Conservation (phyloP, 306 rosid species). For the Neltuma alba region DNA sequence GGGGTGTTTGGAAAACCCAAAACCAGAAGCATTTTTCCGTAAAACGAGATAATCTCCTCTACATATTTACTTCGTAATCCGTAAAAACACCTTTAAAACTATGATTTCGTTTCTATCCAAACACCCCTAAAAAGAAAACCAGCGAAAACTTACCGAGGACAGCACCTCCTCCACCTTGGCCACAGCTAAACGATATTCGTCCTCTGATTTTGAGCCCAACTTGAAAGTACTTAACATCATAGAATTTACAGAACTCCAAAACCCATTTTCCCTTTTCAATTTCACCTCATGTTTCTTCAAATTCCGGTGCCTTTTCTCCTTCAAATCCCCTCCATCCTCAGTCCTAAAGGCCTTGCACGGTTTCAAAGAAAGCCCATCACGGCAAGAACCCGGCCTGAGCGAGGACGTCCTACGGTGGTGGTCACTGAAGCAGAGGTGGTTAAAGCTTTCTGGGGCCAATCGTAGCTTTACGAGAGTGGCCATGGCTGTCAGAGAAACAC, state of each 20-base stretch:
- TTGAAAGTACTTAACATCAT: constrained; percentile 54
- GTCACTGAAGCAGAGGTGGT: constrained; percentile 12
- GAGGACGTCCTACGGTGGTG: constrained; percentile 37
- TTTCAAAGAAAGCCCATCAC: constrained; percentile 46
- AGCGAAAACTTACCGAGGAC: constrained; percentile 59
- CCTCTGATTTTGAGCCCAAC: constrained; percentile 51
- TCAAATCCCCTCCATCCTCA: constrained; percentile 62
- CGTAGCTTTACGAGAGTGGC: constrained; percentile 63
- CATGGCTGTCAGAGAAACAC: constrained; percentile 37
- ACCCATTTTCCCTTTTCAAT: constrained; percentile 52
- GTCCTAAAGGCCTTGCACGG: constrained; percentile 68
- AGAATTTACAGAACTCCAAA: constrained; percentile 70
- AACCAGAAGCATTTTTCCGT: too few species aligned
- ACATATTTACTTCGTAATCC: too few species aligned
- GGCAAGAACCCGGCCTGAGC: constrained; percentile 43
- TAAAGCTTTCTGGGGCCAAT: constrained; percentile 54
- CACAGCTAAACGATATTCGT: constrained; percentile 64
- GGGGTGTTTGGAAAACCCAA: too few species aligned
- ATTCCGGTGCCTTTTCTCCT: constrained; percentile 46
- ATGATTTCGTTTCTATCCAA: too few species aligned
- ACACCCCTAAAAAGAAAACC: neutral
- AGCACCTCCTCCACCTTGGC: constrained; percentile 70
- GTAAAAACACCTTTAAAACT: too few species aligned
- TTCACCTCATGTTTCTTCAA: constrained; percentile 47
- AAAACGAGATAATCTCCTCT: too few species aligned